Evolutionary conservation across 208 protist genomes (phyloP), one percentile per base, ranked within the genome.

Genomic region (Porcisia deanei): DNA sequence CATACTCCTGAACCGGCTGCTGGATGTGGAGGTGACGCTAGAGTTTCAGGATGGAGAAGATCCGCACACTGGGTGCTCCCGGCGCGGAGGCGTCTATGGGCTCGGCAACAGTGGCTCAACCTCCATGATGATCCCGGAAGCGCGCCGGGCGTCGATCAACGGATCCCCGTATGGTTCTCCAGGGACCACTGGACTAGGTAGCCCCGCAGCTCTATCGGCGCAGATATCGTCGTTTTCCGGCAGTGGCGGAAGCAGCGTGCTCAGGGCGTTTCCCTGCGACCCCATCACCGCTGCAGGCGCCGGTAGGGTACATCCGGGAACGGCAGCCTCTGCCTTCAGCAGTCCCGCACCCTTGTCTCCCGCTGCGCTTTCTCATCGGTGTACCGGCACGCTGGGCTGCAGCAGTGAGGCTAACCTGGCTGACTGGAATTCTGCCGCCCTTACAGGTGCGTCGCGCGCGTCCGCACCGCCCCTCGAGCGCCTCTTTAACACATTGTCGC

Each of bases 21-120:
- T 91, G 16, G 83, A 86, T 37, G 85, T 94, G 79, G 90, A 94
- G 76, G 67, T 91, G 49, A 86, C 90, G 1, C 75, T 94, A 58
- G 85, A 94, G 65, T 76, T 71, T 43, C 52, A 71, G 43, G 83
- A 88, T 12, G 77, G 52, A 16, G 77, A 66, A n/a, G 55, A 73
- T 1, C 55, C 70, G 39, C 22, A 49, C 64, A 5, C 25, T 34
- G 57, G 10, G 22, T 47, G 71, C 39, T 39, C n/a, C 30, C 43
- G 16, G 16, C 1, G 25, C 25, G 58, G 57, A 20, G 69, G 37
- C 12, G 18, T 58, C 9, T 16, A 41, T 5, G 41, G 65, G 43
- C 47, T 71, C 53, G 53, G 68, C 68, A 53, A 37, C 53, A 34
- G 71, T n/a, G 54, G 34, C 1, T 22, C 69, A 73, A 49, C 69